phyloP scores from a whole-genome alignment of 2,329 filamentous ascomycete genomes.

The Salinomyces thailandicus region DNA sequence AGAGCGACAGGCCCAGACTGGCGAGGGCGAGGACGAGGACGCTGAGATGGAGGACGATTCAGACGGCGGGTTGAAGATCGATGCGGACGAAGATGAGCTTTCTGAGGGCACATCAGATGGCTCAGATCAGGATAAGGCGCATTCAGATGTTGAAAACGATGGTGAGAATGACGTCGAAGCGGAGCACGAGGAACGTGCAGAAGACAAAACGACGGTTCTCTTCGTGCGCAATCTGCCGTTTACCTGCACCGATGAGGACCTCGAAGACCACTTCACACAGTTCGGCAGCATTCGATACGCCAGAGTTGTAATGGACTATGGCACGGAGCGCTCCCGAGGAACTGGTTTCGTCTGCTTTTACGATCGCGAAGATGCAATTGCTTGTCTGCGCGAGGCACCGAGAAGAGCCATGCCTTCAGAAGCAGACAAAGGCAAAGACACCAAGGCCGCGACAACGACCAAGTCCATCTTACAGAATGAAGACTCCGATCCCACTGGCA shows the following conservation, averaged over 20 bases:
- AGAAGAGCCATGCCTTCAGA: slow-evolving; percentile 34
- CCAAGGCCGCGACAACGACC: slow-evolving; percentile 38
- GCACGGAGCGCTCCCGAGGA: slow-evolving; percentile 76
- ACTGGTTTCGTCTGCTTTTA: slow-evolving; percentile 95
- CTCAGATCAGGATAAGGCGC: background rate
- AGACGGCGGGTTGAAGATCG: slow-evolving; percentile 4
- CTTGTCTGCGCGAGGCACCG: slow-evolving; percentile 68
- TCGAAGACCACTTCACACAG: slow-evolving; percentile 75
- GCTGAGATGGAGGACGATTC: slow-evolving; percentile 24
- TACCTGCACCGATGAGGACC: slow-evolving; percentile 67
- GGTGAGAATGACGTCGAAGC: slow-evolving; percentile 34
- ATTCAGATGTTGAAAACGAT: slow-evolving; percentile 28
- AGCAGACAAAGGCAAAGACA: slow-evolving; percentile 14
- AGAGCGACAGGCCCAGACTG: slow-evolving; percentile 27
- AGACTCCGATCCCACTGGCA: slow-evolving; percentile 65
- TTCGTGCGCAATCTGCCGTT: slow-evolving; percentile 95
- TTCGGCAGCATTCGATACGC: slow-evolving; percentile 89
- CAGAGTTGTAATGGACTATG: slow-evolving; percentile 75
- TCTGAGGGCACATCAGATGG: slow-evolving; percentile 15
- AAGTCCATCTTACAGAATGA: slow-evolving; percentile 85
- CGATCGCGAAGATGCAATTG: slow-evolving; percentile 60
- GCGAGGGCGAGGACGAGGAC: slow-evolving; percentile 36
- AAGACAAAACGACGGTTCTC: slow-evolving; percentile 63
- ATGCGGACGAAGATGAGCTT: slow-evolving; percentile 13
- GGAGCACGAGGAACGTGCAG: slow-evolving; percentile 34